These are phyloP conservation scores for Quercus lobata DNA, from an alignment of 331 rosid species.

Conservation along the genomic window DNA sequence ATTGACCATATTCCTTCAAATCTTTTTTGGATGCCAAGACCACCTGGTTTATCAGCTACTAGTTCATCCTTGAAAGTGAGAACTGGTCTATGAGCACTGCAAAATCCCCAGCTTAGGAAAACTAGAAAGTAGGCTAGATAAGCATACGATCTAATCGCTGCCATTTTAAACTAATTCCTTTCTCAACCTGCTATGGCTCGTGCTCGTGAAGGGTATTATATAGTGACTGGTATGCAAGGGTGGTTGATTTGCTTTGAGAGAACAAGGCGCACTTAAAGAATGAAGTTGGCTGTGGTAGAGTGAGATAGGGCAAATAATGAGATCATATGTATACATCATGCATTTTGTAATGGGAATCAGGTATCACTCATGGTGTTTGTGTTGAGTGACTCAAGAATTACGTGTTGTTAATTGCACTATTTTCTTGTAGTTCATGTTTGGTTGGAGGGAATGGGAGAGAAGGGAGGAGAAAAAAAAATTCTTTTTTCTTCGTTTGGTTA, in stretches of 20 bases:
- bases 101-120: slow-evolving; percentile 3
- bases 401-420: background rate
- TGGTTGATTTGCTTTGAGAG: background rate
- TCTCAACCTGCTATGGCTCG: too few species aligned
- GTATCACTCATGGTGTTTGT: slow-evolving; percentile 2
- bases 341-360: background rate
- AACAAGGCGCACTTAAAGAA: background rate
- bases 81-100: background rate
- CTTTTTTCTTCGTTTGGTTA: too few species aligned
- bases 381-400: slow-evolving; percentile 4
- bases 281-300: background rate
- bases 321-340: background rate
- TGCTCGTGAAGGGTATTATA: too few species aligned
- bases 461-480: too few species aligned
- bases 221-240: background rate
- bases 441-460: too few species aligned
- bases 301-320: background rate
- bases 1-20: too few species aligned
- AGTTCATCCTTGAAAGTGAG: background rate
- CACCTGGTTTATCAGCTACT: background rate
- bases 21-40: background rate
- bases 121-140: background rate
- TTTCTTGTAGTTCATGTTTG: too few species aligned
- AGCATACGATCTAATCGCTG: background rate
- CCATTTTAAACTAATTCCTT: background rate